These are phyloP conservation scores for Sphagnum tenellum DNA, from an alignment of 225 moss, liverwort and hornwort species.

Conservation along the genomic window DNA sequence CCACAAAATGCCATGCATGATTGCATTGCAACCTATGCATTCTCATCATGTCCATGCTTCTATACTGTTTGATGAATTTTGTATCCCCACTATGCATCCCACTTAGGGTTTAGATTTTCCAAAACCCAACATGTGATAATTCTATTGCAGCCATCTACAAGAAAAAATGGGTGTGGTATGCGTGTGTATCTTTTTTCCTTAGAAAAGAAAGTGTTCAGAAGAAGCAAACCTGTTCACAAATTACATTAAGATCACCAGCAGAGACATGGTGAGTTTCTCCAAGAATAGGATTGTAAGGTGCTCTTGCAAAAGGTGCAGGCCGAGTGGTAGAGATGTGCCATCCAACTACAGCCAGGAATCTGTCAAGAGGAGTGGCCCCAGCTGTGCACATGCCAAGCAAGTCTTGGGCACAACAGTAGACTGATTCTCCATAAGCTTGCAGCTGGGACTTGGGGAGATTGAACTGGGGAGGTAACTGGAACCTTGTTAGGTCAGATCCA, in stretches of 20 bases:
- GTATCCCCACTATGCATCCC: too few relatives aligned
- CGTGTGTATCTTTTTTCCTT: too few relatives aligned
- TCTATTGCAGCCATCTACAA: too few relatives aligned
- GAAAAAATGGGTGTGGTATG: too few relatives aligned
- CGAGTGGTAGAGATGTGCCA: slow-evolving; percentile 69
- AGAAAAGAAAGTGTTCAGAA: background rate
- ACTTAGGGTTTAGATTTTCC: too few relatives aligned
- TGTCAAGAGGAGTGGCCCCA: slow-evolving; percentile 33
- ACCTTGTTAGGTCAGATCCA: slow-evolving; percentile 52
- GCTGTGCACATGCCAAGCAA: slow-evolving; percentile 62
- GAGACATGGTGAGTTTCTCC: slow-evolving; percentile 85
- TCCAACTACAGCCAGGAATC: slow-evolving; percentile 69
- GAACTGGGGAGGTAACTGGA: slow-evolving; percentile 71
- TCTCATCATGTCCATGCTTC: too few relatives aligned
- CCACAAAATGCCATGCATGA: too few relatives aligned
- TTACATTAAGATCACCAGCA: slow-evolving; percentile 50
- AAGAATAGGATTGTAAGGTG: slow-evolving; percentile 72
- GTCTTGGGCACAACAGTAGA: slow-evolving; percentile 64
- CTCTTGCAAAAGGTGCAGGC: slow-evolving; percentile 51
- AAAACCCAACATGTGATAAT: too few relatives aligned
- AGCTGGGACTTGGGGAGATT: slow-evolving; percentile 90
- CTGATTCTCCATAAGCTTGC: slow-evolving; percentile 62
- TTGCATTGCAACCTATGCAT: too few relatives aligned
- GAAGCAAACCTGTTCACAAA: slow-evolving; percentile 63
- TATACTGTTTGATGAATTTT: too few relatives aligned